Evolutionary conservation across 2,329 filamentous ascomycete genomes (phyloP), one percentile per base, ranked within the genome.

Genomic region (Pseudogymnoascus sp.): DNA sequence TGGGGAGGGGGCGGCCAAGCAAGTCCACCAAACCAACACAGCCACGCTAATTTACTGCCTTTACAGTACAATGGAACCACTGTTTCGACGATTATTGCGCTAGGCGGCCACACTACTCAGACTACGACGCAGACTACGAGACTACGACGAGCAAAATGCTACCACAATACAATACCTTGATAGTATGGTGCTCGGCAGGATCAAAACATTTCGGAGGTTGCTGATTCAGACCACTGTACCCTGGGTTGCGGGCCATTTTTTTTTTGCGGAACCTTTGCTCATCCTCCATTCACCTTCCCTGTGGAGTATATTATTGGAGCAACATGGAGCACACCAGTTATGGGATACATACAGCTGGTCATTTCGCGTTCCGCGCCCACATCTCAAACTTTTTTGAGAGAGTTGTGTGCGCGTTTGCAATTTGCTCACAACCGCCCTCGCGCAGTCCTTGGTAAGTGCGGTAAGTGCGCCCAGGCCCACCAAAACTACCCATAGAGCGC

Each of bases 141-240:
- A n/a, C n/a, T n/a, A n/a, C n/a, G n/a, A n/a, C n/a, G n/a, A n/a
- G n/a, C n/a, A n/a, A 30, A 52, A 52, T 52, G 45, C 45, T 52
- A 52, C 45, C 9, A 52, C 45, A 52, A n/a, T 30, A 18, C n/a
- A n/a, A n/a, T n/a, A n/a, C n/a, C n/a, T n/a, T n/a, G n/a, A 41
- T 21, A 12, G 39, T n/a, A 45, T 13, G 39, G 21, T n/a, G 39
- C 39, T 45, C 45, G 45, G 45, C 45, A 52, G 26, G 45, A 52
- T 52, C 45, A 52, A 52, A 38, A 52, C 45, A 52, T 52, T 52
- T 52, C 45, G 45, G 45, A 52, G 45, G 45, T 52, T 52, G 45
- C 45, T 52, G 45, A 52, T 52, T 52, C 45, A 52, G 45, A 52
- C 45, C 45, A 52, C 9, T 52, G 45, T 52, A 52, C 45, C 45